phyloP scores from a whole-genome alignment of 164 flowering plant genomes.

The Paratinospora sagittata region DNA sequence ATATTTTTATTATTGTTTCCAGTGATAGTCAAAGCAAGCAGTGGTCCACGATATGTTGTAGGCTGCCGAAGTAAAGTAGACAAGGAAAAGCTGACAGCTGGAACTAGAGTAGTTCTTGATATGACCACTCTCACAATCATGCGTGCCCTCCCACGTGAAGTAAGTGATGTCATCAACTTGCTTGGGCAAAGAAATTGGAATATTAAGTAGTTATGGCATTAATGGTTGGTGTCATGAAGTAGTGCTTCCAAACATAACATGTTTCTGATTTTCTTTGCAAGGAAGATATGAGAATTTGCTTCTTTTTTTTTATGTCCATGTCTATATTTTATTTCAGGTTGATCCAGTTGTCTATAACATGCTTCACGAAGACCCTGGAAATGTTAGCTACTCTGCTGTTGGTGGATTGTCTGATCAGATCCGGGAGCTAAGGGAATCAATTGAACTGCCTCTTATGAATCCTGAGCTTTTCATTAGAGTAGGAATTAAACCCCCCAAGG shows the following conservation, averaged over 20 bases:
- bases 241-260: not conserved
- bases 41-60: slow-evolving; percentile 94
- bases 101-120: slow-evolving; percentile 93
- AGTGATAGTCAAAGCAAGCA: slow-evolving; percentile 99
- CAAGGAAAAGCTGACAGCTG: slow-evolving; percentile 80
- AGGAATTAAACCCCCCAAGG: slow-evolving; percentile 97
- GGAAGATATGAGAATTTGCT: not conserved
- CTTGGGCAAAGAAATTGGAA: not conserved
- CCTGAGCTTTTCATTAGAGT: slow-evolving; percentile 92
- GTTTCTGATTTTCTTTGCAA: not conserved
- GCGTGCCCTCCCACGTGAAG: slow-evolving; percentile 98
- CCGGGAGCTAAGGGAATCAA: slow-evolving; percentile 84
- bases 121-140: slow-evolving; percentile 92
- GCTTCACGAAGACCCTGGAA: slow-evolving; percentile 98
- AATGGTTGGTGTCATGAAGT: not conserved
- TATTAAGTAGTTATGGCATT: not conserved
- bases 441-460: slow-evolving; percentile 91
- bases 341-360: slow-evolving; percentile 97
- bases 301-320: not conserved
- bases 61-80: slow-evolving; percentile 94
- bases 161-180: slow-evolving; percentile 18
- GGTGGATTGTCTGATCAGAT: slow-evolving; percentile 95
- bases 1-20: slow-evolving; percentile 7
- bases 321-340: slow-evolving; percentile 43
- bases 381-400: slow-evolving; percentile 92